Percentiles rank a stretch among this genome's conserved stretches.
These are phyloP conservation scores for Colletotrichum sp. DNA, from an alignment of 2,329 filamentous ascomycete species.

Conservation along the genomic window DNA sequence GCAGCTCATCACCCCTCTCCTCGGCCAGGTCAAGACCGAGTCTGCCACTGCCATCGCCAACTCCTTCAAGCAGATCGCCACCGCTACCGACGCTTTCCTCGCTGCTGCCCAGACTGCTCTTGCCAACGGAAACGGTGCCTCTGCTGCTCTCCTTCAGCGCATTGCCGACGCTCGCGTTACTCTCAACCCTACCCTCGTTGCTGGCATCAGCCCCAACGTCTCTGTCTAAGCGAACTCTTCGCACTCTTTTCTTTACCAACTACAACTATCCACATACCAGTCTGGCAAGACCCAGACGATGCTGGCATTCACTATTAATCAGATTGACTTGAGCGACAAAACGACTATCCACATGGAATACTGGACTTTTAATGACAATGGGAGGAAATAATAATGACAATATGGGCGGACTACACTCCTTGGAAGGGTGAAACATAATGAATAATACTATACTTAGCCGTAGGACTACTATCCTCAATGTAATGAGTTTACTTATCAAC, in stretches of 20 bases:
- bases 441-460: not conserved
- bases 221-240: not conserved
- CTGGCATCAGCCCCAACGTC: not conserved
- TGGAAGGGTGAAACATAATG: not conserved
- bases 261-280: not conserved
- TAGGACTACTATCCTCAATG: not conserved
- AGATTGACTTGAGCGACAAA: not conserved
- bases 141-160: not conserved
- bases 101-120: not conserved
- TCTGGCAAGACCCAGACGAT: not conserved
- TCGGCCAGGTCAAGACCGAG: not conserved
- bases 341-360: not conserved
- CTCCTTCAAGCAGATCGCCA: not conserved
- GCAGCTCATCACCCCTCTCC: not conserved
- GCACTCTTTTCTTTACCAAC: not conserved
- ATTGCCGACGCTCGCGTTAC: not conserved
- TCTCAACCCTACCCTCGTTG: not conserved
- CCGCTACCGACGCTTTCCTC: not conserved
- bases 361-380: not conserved
- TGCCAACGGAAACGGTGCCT: not conserved
- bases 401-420: not conserved
- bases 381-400: not conserved
- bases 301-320: not conserved
- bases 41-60: not conserved
- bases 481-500: not conserved